Percentiles rank a stretch among this genome's conserved stretches.
These are phyloP conservation scores for Silene uniflora DNA, from an alignment of 148 eudicot species.

Conservation along the genomic window DNA sequence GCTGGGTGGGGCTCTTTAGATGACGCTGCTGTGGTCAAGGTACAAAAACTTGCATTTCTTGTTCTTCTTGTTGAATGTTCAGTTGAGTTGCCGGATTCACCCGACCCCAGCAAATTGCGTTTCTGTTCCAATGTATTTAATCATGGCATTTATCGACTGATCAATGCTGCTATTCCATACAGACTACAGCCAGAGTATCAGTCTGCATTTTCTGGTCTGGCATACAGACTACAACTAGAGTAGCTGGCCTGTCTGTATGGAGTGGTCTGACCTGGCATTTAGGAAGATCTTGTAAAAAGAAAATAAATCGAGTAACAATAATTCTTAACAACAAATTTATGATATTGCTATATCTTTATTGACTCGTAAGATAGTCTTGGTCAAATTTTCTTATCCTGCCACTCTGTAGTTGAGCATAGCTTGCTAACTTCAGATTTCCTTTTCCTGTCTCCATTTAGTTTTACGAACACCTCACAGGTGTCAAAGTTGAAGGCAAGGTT, in stretches of 20 bases:
- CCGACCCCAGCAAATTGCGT: background rate
- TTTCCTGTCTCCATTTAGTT: constrained; percentile 36
- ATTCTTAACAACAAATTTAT: background rate
- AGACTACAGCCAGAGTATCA: background rate
- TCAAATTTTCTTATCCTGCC: background rate
- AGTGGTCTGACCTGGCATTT: background rate
- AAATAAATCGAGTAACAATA: background rate
- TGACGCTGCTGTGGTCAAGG: constrained; percentile 98
- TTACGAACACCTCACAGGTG: constrained; percentile 90
- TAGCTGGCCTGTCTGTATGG: background rate
- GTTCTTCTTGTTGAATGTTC: background rate
- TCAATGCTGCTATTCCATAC: background rate
- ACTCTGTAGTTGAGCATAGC: background rate
- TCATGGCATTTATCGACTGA: background rate
- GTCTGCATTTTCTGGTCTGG: too few species aligned
- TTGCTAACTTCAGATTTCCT: background rate
- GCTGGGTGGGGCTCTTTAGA: constrained; percentile 98
- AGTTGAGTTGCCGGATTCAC: background rate
- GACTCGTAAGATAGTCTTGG: background rate
- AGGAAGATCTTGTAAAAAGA: background rate
- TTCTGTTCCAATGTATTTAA: too few species aligned
- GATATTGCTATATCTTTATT: background rate
- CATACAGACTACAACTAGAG: background rate
- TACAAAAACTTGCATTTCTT: constrained; percentile 21
- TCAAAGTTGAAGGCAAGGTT: constrained; percentile 83